These are phyloP conservation scores for Alternaria alternata DNA, from an alignment of 2,329 filamentous ascomycete genomes.

Conservation along the genomic window DNA sequence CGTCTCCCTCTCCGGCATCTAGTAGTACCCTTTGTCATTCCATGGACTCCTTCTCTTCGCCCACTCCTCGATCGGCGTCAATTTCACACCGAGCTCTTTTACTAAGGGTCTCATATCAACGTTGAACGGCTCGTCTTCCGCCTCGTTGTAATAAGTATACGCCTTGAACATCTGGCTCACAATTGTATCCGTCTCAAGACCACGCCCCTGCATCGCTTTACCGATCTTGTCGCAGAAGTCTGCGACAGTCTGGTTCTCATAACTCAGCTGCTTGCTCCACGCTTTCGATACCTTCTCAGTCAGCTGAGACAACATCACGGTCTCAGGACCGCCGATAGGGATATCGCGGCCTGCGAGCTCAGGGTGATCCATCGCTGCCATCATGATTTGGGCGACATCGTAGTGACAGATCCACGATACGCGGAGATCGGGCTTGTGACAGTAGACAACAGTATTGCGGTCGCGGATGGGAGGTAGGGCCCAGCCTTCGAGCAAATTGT, in stretches of 20 bases:
- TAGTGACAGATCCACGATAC: conserved; percentile 54
- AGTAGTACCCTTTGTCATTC: conserved; percentile 28
- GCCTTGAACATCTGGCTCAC: conserved; percentile 53
- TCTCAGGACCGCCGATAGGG: conserved; percentile 49
- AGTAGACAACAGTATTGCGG: conserved; percentile 49
- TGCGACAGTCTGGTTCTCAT: conserved; percentile 44
- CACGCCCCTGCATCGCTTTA: conserved; percentile 45
- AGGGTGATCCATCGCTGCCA: conserved; percentile 43
- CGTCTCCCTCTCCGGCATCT: neutral
- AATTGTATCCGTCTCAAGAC: conserved; percentile 48
- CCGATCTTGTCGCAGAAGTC: conserved; percentile 41
- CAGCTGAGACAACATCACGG: conserved; percentile 44
- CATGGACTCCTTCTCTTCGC: conserved; percentile 36
- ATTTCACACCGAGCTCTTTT: conserved; percentile 40
- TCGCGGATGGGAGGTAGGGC: conserved; percentile 48
- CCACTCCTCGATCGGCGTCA: conserved; percentile 51
- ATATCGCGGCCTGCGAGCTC: conserved; percentile 49
- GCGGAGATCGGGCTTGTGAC: conserved; percentile 49
- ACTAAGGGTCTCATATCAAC: conserved; percentile 50
- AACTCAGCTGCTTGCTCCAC: conserved; percentile 44
- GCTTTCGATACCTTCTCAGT: conserved; percentile 44
- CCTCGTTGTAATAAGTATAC: conserved; percentile 54
- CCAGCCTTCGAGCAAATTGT: conserved; percentile 54
- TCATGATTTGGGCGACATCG: conserved; percentile 52
- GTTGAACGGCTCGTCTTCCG: conserved; percentile 50